These are phyloP conservation scores for Paxillus rubicundulus DNA, from an alignment of 768 basidiomycete genomes.

Conservation along the genomic window DNA sequence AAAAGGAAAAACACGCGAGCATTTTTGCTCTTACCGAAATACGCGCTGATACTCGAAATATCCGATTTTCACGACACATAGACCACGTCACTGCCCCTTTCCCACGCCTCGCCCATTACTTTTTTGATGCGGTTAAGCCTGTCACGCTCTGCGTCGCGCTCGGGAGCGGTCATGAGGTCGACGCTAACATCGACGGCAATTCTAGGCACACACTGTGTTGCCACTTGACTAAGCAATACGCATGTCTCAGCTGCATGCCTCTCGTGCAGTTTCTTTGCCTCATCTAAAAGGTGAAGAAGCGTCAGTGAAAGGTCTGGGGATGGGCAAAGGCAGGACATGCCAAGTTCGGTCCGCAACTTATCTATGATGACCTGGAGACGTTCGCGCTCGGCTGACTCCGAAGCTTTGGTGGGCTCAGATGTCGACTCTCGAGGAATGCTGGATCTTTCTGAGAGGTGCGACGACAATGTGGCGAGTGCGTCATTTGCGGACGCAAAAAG, in stretches of 20 bases:
- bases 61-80: too few relatives aligned
- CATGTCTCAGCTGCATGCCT: slow-evolving; percentile 45
- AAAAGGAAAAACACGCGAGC: too few relatives aligned
- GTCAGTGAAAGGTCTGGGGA: slow-evolving; percentile 10
- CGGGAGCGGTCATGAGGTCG: slow-evolving; percentile 53
- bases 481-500: slow-evolving; percentile 44
- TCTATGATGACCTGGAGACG: slow-evolving; percentile 50
- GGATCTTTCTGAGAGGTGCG: slow-evolving; percentile 13
- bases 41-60: too few relatives aligned
- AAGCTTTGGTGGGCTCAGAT: slow-evolving; percentile 17
- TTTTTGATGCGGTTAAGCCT: slow-evolving; percentile 49
- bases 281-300: slow-evolving; percentile 32
- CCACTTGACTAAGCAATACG: slow-evolving; percentile 55
- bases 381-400: slow-evolving; percentile 43
- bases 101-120: too few relatives aligned
- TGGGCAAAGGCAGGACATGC: slow-evolving; percentile 35
- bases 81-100: too few relatives aligned
- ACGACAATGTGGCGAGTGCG: slow-evolving; percentile 23
- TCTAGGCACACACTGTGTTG: slow-evolving; percentile 36
- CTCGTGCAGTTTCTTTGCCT: slow-evolving; percentile 46
- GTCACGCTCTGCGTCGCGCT: slow-evolving; percentile 52
- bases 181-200: slow-evolving; percentile 46
- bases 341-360: slow-evolving; percentile 54
- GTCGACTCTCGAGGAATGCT: slow-evolving; percentile 8
- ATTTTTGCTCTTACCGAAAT: too few relatives aligned